phyloP scores from a whole-genome alignment of 140 eudicot genomes.

The Erigeron philadelphicus region DNA sequence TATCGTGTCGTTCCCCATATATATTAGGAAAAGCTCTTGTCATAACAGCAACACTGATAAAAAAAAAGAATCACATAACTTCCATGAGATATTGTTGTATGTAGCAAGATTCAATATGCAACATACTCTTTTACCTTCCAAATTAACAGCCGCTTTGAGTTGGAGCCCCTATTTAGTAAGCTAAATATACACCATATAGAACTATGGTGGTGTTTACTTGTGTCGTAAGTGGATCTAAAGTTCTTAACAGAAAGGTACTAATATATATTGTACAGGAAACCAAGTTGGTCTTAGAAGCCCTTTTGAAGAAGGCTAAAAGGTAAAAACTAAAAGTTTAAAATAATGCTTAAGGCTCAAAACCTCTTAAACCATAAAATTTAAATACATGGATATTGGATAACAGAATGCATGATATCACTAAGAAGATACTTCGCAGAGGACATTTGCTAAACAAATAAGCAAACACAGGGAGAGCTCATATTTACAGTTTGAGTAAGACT shows the following conservation, averaged over 20 bases:
- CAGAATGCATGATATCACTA: neutral
- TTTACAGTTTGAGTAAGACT: neutral
- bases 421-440: neutral
- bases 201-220: conserved; percentile 9
- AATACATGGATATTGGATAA: neutral
- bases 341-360: neutral
- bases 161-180: conserved; percentile 15
- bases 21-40: conserved; percentile 84
- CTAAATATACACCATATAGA: conserved; percentile 7
- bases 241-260: conserved; percentile 1
- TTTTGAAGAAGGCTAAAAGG: neutral
- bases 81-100: conserved; percentile 15
- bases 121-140: neutral
- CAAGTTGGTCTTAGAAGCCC: conserved; percentile 14
- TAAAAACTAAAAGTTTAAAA: neutral
- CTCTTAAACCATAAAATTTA: neutral
- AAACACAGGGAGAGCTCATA: neutral
- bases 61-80: conserved; percentile 17
- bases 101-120: conserved; percentile 11
- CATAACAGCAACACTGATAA: conserved; percentile 92
- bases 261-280: neutral
- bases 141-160: conserved; percentile 11
- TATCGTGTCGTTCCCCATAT: conserved; percentile 36
- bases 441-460: neutral
- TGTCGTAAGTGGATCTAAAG: neutral